Evolutionary conservation across 257 asterid species (phyloP), one percentile per base, ranked within the genome.

Genomic region (Handroanthus guayacan): DNA sequence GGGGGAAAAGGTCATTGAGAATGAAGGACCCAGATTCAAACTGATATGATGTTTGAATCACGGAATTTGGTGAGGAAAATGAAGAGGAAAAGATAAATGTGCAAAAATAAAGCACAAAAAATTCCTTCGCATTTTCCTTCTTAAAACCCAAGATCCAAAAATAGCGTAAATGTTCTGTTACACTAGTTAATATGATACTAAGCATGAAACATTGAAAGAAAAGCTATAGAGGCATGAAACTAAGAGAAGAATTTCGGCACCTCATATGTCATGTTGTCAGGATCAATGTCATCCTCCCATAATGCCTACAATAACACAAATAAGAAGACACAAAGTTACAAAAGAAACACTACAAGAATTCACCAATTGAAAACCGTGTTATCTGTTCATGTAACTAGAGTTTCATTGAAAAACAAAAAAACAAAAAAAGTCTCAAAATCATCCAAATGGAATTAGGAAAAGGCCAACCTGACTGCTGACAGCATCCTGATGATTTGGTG

Each of bases 261-360:
- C 98, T 93, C 98, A 65, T 93, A 93, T 5, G 96, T 93, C 97
- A 93, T 91, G 84, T 81, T 88, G 81, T 93, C 98, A 5, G 91
- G 98, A 76, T 91, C 94, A 72, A 93, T 77, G 48, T 89, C 88
- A 80, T 93, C 97, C 82, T 91, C 86, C 91, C 86, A 86, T 50
- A 85, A 62, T 51, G 82, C 91, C 98, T 93, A 85, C 80, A 79
- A 73, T 60, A 78, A 79, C 78, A 78, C 14, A 73, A 61, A 67
- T 47, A 62, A 14, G 11, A 71, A 69, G 62, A 67, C 34, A n/a
- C 17, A 50, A 62, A 56, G 38, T 56, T 47, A 17, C 69, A 48
- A 64, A 47, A 37, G 41, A 65, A 76, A 17, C 38, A 62, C 37
- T 60, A 52, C 31, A 3, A 31, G 38, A 39, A 67, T 31, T 67